Evolutionary conservation across 257 asterid species (phyloP).

Genomic region (Gardenia jasminoides): DNA sequence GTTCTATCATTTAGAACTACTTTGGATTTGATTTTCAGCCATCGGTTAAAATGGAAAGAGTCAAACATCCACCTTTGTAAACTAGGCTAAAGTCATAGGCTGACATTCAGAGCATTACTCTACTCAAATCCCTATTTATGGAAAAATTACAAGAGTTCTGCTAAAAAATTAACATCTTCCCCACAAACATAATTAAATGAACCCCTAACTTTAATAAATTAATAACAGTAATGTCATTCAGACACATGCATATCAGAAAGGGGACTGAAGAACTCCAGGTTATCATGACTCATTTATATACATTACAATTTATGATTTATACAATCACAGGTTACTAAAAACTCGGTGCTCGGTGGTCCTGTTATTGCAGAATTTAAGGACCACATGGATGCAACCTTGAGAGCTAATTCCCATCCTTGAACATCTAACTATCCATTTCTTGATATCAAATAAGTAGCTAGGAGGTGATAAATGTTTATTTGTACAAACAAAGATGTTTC

Average conservation of each 20-base stretch:
- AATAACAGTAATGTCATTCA: neutral
- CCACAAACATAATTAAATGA: too few species aligned
- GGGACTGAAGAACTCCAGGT: neutral
- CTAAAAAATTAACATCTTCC: neutral
- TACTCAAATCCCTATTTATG: neutral
- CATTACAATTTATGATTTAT: neutral
- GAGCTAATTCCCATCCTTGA: too few species aligned
- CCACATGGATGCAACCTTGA: too few species aligned
- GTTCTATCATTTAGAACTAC: neutral
- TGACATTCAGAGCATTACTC: neutral
- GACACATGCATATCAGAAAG: neutral
- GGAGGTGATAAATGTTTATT: too few species aligned
- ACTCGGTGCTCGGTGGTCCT: too few species aligned
- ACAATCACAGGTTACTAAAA: too few species aligned
- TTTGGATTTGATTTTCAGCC: neutral
- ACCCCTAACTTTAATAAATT: neutral
- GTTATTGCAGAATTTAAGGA: too few species aligned
- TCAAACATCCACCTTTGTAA: neutral
- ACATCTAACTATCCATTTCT: too few species aligned
- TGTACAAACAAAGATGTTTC: too few species aligned
- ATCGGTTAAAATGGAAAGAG: neutral
- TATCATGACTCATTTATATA: neutral
- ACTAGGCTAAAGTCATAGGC: neutral
- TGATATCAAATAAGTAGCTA: too few species aligned
- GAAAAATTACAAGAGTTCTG: neutral